Conservation (phyloP, 495 filamentous ascomycete genomes). For the Polyplosphaeria fusca region DNA sequence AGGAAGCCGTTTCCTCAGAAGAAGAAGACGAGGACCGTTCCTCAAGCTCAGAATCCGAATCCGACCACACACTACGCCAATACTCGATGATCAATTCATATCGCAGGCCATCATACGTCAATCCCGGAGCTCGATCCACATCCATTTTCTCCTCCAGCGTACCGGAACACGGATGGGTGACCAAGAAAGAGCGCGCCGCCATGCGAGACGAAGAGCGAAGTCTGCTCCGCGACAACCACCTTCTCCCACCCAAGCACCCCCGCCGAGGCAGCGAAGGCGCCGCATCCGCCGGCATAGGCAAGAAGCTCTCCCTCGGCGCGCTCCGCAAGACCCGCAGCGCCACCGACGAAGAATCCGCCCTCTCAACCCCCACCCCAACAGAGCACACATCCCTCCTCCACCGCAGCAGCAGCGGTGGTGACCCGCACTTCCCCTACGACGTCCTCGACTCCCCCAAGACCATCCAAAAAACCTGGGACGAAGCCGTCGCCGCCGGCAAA, state of each 20-base stretch:
- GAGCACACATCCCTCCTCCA: constrained; percentile 56
- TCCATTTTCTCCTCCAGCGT: constrained; percentile 40
- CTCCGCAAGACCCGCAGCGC: constrained; percentile 33
- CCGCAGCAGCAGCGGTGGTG: no score
- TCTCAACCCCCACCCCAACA: constrained; percentile 14
- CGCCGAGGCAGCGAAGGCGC: constrained; percentile 27
- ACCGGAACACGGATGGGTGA: constrained; percentile 52
- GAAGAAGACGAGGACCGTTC: constrained; percentile 27
- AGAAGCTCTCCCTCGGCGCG: constrained; percentile 26
- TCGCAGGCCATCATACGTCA: constrained; percentile 61
- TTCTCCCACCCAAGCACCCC: constrained; percentile 64
- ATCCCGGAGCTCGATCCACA: constrained; percentile 54
- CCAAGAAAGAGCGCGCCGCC: constrained; percentile 58
- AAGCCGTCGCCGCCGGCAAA: constrained; percentile 30
- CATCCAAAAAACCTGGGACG: constrained; percentile 33
- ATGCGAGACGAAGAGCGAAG: constrained; percentile 71
- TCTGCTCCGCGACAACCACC: constrained; percentile 71
- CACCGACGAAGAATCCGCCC: constrained; percentile 34
- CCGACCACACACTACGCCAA: constrained; percentile 44
- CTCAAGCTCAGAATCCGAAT: constrained; percentile 37
- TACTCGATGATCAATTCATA: constrained; percentile 68
- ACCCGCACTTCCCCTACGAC: constrained; percentile 37
- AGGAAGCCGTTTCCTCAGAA: constrained; percentile 42
- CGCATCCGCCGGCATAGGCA: constrained; percentile 13
- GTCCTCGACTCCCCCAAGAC: constrained; percentile 41